Evolutionary conservation across 345 rosid species (phyloP).

Genomic region (Populus davidiana): DNA sequence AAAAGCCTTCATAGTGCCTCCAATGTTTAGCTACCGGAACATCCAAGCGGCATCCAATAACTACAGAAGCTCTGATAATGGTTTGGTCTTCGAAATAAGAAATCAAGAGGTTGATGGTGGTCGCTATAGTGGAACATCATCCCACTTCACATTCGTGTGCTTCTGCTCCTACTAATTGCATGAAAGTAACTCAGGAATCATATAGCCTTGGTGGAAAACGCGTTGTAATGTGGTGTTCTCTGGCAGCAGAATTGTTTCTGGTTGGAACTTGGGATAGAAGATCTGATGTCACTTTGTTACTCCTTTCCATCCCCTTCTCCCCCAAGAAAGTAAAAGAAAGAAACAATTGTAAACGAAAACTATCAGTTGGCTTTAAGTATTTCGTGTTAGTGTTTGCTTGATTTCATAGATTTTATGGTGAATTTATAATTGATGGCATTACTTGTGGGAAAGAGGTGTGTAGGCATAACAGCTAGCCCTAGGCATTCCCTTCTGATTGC

Average conservation of each 20-base stretch:
- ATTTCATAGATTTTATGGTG: background rate
- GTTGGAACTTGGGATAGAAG: background rate
- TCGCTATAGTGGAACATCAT: background rate
- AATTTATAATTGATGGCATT: background rate
- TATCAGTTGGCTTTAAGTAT: background rate
- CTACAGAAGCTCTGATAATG: background rate
- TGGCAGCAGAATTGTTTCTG: background rate
- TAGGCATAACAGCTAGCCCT: too few species aligned
- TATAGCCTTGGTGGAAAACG: background rate
- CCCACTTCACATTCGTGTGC: background rate
- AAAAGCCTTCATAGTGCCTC: too few species aligned
- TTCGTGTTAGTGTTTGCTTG: background rate
- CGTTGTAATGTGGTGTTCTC: background rate
- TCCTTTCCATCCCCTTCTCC: too few species aligned
- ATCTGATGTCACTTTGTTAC: background rate
- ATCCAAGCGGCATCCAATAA: background rate
- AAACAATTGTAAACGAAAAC: background rate
- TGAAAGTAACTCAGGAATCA: background rate
- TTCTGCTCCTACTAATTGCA: background rate
- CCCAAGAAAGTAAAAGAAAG: background rate
- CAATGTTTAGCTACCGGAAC: too few species aligned
- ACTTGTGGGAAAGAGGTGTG: background rate
- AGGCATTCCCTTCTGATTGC: too few species aligned
- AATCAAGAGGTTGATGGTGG: background rate
- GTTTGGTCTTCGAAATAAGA: background rate